Evolutionary conservation across 805 yeast species (phyloP).

Genomic region (Scheffersomyces spartinae): DNA sequence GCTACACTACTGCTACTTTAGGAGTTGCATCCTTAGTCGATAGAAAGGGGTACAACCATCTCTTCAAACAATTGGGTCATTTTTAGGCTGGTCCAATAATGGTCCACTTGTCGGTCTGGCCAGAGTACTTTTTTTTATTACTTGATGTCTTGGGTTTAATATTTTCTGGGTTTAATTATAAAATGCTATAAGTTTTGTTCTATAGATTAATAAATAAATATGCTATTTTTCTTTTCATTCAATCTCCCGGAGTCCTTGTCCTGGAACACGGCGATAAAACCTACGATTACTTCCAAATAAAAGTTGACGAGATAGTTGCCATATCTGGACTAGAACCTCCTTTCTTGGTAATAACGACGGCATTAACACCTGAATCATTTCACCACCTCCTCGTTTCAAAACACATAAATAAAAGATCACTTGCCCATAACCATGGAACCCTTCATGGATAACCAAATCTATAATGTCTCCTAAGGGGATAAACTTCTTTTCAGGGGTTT

Average conservation of each 20-base stretch:
- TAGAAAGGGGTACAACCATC: constrained; percentile 14
- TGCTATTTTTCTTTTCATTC: too few relatives aligned
- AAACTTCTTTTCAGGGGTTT: constrained; percentile 25
- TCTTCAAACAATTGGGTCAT: constrained; percentile 19
- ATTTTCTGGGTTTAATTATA: too few relatives aligned
- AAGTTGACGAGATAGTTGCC: constrained; percentile 24
- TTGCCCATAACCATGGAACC: constrained; percentile 52
- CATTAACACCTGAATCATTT: constrained; percentile 22
- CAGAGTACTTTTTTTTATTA: too few relatives aligned
- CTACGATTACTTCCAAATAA: constrained; percentile 18
- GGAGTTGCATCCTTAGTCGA: constrained; percentile 21
- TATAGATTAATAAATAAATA: too few relatives aligned
- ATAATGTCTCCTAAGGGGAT: constrained; percentile 45
- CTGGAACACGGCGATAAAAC: constrained; percentile 25
- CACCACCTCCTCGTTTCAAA: too few relatives aligned
- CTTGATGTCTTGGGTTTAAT: too few relatives aligned
- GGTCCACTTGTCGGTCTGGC: background rate
- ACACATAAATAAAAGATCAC: constrained; percentile 57
- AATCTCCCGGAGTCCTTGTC: constrained; percentile 26
- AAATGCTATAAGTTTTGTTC: too few relatives aligned
- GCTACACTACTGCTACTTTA: constrained; percentile 14
- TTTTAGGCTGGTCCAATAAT: background rate
- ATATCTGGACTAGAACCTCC: constrained; percentile 24
- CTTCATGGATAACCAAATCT: constrained; percentile 67
- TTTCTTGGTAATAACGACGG: constrained; percentile 30